phyloP scores from a whole-genome alignment of 331 rosid genomes.

The Rosa hybrid region DNA sequence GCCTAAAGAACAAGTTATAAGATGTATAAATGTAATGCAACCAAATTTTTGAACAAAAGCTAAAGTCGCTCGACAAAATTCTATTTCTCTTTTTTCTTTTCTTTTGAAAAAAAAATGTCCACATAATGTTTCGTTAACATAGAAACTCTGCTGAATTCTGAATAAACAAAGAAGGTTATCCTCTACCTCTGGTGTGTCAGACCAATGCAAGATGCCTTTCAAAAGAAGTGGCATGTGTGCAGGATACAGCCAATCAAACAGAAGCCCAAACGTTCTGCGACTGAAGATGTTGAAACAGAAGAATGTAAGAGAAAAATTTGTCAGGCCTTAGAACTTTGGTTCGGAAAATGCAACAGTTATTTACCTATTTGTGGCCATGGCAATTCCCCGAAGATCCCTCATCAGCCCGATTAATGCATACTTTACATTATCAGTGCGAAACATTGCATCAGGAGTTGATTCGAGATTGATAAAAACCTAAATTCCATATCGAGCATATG shows the following conservation, averaged over 20 bases:
- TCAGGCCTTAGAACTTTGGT: constrained; percentile 14
- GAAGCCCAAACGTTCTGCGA: constrained; percentile 91
- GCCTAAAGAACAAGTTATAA: neutral
- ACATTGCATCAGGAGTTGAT: constrained; percentile 89
- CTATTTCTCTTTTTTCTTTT: neutral
- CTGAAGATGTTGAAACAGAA: constrained; percentile 48
- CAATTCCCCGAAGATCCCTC: constrained; percentile 99
- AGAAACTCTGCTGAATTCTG: neutral
- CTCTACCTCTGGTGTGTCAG: constrained; percentile 95
- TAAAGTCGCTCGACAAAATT: neutral
- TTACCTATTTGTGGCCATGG: constrained; percentile 97
- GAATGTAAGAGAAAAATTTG: constrained; percentile 21
- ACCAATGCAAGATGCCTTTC: constrained; percentile 94
- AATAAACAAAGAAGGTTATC: constrained; percentile 15
- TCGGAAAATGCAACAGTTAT: constrained; percentile 22
- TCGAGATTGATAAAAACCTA: constrained; percentile 89
- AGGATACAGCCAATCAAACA: constrained; percentile 98
- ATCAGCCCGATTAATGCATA: constrained; percentile 82
- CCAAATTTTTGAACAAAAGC: neutral
- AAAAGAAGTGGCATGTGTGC: constrained; percentile 84
- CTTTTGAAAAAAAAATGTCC: neutral
- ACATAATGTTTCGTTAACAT: neutral
- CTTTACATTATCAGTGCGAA: constrained; percentile 87
- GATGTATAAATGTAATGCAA: neutral
- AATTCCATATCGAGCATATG: neutral